Percentiles rank a stretch among this genome's conserved stretches.
Conservation (phyloP, 768 basidiomycete genomes). For the Hypholoma fasciculare region DNA sequence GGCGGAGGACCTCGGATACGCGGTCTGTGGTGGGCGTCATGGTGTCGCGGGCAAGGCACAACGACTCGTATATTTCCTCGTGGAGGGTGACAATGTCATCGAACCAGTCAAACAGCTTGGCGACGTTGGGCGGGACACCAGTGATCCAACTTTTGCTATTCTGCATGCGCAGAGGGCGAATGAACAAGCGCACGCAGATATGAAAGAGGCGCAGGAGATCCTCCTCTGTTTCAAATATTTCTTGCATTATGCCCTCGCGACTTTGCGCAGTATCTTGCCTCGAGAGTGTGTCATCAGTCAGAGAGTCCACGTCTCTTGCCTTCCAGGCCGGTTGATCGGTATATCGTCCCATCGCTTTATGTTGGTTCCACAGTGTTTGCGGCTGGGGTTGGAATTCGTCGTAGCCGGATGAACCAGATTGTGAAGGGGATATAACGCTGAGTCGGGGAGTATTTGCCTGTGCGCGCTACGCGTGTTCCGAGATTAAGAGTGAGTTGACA, state of each 20-base stretch:
- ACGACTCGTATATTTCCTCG: slow-evolving; percentile 51
- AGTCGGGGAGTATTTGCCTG: slow-evolving; percentile 18
- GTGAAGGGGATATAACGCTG: slow-evolving; percentile 24
- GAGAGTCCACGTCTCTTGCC: background rate
- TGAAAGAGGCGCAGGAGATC: slow-evolving; percentile 66
- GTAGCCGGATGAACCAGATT: slow-evolving; percentile 16
- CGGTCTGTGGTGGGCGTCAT: slow-evolving; percentile 32
- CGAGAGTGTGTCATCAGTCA: background rate
- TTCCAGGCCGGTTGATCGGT: background rate
- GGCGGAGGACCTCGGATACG: slow-evolving; percentile 58
- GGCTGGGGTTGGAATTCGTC: background rate
- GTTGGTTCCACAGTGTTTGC: background rate
- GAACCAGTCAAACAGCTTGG: slow-evolving; percentile 82
- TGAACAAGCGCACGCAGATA: slow-evolving; percentile 68
- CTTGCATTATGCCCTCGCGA: slow-evolving; percentile 35
- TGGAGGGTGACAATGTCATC: slow-evolving; percentile 87
- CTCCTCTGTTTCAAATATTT: slow-evolving; percentile 69
- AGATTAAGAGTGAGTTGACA: background rate
- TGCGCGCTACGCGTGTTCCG: background rate
- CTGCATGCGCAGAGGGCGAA: slow-evolving; percentile 74
- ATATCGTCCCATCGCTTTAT: background rate
- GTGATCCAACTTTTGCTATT: slow-evolving; percentile 75
- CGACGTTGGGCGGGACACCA: slow-evolving; percentile 71
- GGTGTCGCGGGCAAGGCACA: slow-evolving; percentile 32
- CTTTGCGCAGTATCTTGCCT: background rate